Evolutionary conservation across 148 eudicot genomes (phyloP), one percentile per base, ranked within the genome.

Genomic region (Camellia japonica): DNA sequence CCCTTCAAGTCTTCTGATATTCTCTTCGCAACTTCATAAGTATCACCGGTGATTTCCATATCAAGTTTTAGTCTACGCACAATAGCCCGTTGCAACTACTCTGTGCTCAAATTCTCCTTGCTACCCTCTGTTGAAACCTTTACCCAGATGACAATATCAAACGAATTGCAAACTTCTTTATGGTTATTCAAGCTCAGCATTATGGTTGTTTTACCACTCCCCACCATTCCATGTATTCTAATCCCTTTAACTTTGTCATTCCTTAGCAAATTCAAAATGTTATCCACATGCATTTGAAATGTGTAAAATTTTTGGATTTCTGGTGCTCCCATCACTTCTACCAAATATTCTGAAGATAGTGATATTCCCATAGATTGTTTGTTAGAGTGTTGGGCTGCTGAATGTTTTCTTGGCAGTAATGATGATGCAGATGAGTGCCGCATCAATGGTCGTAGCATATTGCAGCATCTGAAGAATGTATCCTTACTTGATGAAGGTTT

Each of bases 181-280:
- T 49, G 75, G 68, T 79, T 70, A 59, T 79, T 69, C 76, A 79
- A 69, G 55, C 68, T 79, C 19, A 14, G 68, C 75, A 79, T 42
- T 69, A 79, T 79, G 67, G 81, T 18, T 15, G 81, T 79, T 59
- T 79, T 79, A 13, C 81, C 81, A 69, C 60, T 72, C 15, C 81
- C 81, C 67, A 71, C 52, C 68, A 43, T 60, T 59, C 75, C 81
- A 41, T 56, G 54, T 43, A 79, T 49, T 51, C 75, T 44, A 43
- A 79, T 70, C 55, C 75, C 75, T 71, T 70, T 70, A 70, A 79
- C 44, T 44, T 79, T 72, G 18, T 60, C 68, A 60, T 71, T 70
- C 55, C 42, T 9, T 2, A 79, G 68, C 12, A 43, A 14, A 55
- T 20, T 8, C 51, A 79, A 51, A 20, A 79, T 69, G 42, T 44